These are phyloP conservation scores for Astragalus membranaceus DNA, from an alignment of 306 rosid genomes.

Conservation along the genomic window DNA sequence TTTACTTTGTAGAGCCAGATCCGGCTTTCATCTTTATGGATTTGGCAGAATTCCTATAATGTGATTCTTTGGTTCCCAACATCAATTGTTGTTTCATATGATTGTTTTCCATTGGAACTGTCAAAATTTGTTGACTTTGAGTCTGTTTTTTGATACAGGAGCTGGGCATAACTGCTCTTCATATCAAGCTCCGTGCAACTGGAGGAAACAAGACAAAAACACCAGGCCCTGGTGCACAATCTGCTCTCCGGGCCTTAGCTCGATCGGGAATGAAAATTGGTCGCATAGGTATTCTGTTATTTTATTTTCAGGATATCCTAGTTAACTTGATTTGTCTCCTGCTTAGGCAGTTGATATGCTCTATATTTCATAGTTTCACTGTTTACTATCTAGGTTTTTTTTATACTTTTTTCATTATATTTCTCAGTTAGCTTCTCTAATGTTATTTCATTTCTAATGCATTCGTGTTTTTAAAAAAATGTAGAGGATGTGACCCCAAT, in stretches of 20 bases:
- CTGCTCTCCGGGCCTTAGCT: slow-evolving; percentile 89
- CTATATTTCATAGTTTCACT: not conserved
- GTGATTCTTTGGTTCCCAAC: not conserved
- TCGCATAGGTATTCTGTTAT: slow-evolving; percentile 52
- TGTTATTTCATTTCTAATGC: not conserved
- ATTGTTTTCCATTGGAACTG: not conserved
- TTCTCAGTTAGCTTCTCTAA: not conserved
- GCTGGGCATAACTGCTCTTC: slow-evolving; percentile 71
- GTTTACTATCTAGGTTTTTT: not conserved
- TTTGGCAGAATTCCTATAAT: not conserved
- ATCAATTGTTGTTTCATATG: not conserved
- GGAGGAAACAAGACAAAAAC: slow-evolving; percentile 85
- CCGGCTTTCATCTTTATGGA: not conserved
- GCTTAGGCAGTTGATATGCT: too few relatives aligned
- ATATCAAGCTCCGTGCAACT: slow-evolving; percentile 75
- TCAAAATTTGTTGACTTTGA: not conserved
- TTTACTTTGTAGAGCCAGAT: not conserved
- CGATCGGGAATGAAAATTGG: slow-evolving; percentile 89
- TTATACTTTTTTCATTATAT: too few relatives aligned
- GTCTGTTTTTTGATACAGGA: slow-evolving; percentile 34
- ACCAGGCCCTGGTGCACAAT: slow-evolving; percentile 87
- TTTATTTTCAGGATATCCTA: not conserved
- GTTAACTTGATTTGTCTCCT: not conserved
- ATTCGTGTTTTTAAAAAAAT: not conserved
- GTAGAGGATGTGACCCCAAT: slow-evolving; percentile 85